Base-by-base conservation (phyloP, 1,284 basidiomycete species). In the Ustilago xerochloae region DNA sequence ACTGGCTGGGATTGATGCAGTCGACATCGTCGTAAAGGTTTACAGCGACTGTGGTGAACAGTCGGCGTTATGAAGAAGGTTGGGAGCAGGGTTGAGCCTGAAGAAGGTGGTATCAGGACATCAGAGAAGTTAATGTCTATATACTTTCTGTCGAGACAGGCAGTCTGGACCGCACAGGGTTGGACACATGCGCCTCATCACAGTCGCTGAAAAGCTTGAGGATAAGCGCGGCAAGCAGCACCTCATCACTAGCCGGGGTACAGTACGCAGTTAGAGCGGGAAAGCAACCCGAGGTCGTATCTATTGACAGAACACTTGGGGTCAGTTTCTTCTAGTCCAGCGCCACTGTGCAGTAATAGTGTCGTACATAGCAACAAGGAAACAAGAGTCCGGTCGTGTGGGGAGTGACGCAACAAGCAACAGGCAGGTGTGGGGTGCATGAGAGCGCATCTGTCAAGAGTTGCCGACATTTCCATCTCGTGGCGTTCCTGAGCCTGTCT, bases 381-480 rank as follows among this genome's bases (percentile, higher is more conserved):
- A 24, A 16, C 28, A 47, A 35, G 63, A 49, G 18, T 26, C 20
- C 32, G 50, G 57, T 57, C 49, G 58, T 48, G 53, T 54, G 57
- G 57, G 36, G 39, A 24, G 53, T 47, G 45, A 30, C 33, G 51
- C 41, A 43, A n/a, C n/a, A 10, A 41, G 20, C 6, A n/a, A 12
- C 52, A 10, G 22, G 22, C 41, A 18, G 62, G 49, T 69, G 66
- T 56, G 66, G 66, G 66, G 66, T 69, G 57, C 61, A 63, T 63
- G 9, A 22, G 30, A 26, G 20, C 56, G 39, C 59, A 52, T 50
- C 28, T 63, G 66, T 69, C 66, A 59, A 50, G 28, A 58, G 24
- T 63, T 69, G 66, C 66, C 66, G 66, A 26, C 57, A 69, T 69
- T 69, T 69, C 66, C 66, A 52, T 33, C 20, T 30, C 20, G 32